Base-by-base conservation (phyloP, 495 filamentous ascomycete genomes). In the Penicillium cosmopolitanum region DNA sequence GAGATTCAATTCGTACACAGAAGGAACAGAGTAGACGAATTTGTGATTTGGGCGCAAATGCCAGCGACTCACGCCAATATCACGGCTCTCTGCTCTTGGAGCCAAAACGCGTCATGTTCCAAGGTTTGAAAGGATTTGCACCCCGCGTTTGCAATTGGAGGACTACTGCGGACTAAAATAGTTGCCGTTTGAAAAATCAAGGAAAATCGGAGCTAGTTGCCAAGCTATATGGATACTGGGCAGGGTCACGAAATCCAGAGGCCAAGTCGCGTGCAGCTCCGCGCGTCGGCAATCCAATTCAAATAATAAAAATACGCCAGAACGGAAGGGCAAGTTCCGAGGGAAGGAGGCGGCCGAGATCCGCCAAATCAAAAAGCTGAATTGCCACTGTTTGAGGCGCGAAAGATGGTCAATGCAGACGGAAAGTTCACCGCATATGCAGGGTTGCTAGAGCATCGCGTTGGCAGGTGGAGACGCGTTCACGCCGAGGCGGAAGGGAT, bases 401-500 rank as follows among this genome's bases (percentile, higher is more conserved):
- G 2, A 23, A 28, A n/a, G 11, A 48, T 25, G 11, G 46, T 48
- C 46, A 23, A 48, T 25, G 46, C 46, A 28, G 19, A 19, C 15
- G 23, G 10, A 48, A 28, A 48, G 19, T 48, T 48, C 46, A 48
- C 46, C 42, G 51, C n/a, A 53, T 54, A 60, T 60, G 57, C 44
- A 60, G 57, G 57, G 57, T 60, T 60, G 57, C 57, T 53, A 46
- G 35, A 55, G 51, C 48, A 25, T 53, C 18, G 40, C 38, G 51
- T 53, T 56, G 53, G 56, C 63, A 48, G 60, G 63, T 64, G 64
- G 61, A 57, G 56, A 53, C 54, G 50, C 60, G 54, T 48, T 48
- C 46, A 28, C 44, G 44, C 44, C 42, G 33, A 35, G 34, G 25
- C 19, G 42, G 34, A 51, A 55, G 57, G 57, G 57, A 60, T 60